Percentiles rank a stretch among this genome's conserved stretches.
Evolutionary conservation across 1,139 yeast species (phyloP).

Genomic region (Candida sp.): DNA sequence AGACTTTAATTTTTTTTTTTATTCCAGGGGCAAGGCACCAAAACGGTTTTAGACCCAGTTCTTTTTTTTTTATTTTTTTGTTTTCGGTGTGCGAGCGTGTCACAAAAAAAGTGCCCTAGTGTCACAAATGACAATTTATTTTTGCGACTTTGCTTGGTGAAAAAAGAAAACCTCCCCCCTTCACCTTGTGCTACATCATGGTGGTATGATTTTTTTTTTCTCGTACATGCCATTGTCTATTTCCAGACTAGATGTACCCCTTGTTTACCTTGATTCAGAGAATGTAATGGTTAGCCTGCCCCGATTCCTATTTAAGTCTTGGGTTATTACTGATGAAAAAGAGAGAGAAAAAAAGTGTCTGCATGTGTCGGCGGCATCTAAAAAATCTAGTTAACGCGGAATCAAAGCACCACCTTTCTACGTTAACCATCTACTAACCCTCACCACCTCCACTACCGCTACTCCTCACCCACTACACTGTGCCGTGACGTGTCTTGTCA

Average conservation of each 20-base stretch:
- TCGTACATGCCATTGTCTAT: not conserved
- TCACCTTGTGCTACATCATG: not conserved
- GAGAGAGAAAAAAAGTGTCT: not conserved
- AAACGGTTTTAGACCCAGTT: not conserved
- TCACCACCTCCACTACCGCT: no score
- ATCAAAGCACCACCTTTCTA: not conserved
- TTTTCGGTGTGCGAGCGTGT: not conserved
- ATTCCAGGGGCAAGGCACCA: slow-evolving; percentile 3
- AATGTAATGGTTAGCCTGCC: not conserved
- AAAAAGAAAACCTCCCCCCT: not conserved
- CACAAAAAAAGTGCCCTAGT: not conserved
- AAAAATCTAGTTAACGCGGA: not conserved
- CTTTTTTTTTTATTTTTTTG: not conserved
- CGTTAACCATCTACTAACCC: no score
- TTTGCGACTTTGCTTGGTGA: not conserved
- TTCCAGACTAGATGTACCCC: not conserved
- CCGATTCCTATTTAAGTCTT: not conserved
- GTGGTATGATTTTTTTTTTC: not conserved
- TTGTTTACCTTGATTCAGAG: not conserved
- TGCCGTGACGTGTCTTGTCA: no score
- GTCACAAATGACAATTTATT: not conserved
- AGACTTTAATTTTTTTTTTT: not conserved
- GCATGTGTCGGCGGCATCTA: not conserved
- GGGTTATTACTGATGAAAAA: no score
- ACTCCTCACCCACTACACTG: no score